Conservation (phyloP, 192 early-diverging fungal genomes). For the Mortierella antarctica region DNA sequence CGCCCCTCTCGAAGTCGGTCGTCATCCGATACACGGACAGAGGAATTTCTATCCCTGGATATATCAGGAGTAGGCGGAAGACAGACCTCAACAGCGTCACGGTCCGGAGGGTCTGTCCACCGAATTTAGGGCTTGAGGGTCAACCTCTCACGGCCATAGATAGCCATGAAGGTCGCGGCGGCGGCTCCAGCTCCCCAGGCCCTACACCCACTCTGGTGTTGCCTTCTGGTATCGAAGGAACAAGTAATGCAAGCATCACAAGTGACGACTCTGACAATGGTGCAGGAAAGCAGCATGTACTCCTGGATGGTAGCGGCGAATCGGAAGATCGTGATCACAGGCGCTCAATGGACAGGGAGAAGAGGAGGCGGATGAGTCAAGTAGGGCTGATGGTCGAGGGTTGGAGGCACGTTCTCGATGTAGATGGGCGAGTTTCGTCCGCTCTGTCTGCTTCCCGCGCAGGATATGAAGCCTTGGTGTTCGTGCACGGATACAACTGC, state of each 20-base stretch:
- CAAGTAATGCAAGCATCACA: neutral
- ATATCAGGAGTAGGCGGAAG: slow-evolving; percentile 25
- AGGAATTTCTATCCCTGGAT: slow-evolving; percentile 48
- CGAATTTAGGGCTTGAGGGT: slow-evolving; percentile 14
- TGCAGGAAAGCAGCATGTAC: neutral
- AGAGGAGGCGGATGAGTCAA: slow-evolving; percentile 23
- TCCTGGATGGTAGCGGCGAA: neutral
- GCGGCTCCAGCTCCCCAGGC: neutral
- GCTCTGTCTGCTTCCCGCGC: slow-evolving; percentile 22
- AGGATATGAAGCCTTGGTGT: slow-evolving; percentile 50
- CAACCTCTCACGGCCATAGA: neutral
- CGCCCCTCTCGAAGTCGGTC: slow-evolving; percentile 46
- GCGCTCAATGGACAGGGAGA: slow-evolving; percentile 5
- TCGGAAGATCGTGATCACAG: neutral
- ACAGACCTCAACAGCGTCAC: slow-evolving; percentile 21
- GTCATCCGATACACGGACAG: slow-evolving; percentile 48
- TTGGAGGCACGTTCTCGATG: slow-evolving; percentile 32
- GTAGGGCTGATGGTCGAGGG: slow-evolving; percentile 31
- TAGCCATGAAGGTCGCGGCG: neutral
- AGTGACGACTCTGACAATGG: slow-evolving; percentile 20
- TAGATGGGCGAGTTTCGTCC: slow-evolving; percentile 8
- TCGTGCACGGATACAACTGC: slow-evolving; percentile 56
- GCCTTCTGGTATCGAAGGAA: neutral
- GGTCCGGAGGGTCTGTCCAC: slow-evolving; percentile 28
- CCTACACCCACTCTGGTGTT: slow-evolving; percentile 7